Conservation (phyloP, 768 basidiomycete species). For the Xerocomus spinulosus region DNA sequence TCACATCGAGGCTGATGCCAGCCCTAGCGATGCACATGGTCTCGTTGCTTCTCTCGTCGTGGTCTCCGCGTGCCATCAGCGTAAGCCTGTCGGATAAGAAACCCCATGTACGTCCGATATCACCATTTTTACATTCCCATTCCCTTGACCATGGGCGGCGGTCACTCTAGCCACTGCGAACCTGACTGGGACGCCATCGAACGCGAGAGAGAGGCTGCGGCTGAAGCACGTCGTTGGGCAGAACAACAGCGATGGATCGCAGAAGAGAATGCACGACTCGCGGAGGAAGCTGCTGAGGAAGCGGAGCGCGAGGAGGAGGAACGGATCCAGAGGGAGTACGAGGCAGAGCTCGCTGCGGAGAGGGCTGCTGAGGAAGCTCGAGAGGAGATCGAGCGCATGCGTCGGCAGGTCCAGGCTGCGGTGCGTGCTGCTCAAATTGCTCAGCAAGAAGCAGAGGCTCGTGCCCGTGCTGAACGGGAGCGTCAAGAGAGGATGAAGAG, state of each 20-base stretch:
- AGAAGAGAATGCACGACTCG: constrained; percentile 18
- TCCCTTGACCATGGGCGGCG: constrained; percentile 20
- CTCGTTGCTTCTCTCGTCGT: not conserved
- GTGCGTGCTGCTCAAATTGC: constrained; percentile 21
- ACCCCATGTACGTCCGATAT: too few species aligned
- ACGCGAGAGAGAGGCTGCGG: constrained; percentile 12
- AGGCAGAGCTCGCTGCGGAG: constrained; percentile 18
- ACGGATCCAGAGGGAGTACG: constrained; percentile 9
- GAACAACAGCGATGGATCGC: constrained; percentile 16
- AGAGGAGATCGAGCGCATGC: constrained; percentile 22
- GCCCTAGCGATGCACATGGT: too few species aligned
- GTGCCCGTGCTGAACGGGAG: constrained; percentile 22
- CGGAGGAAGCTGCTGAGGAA: constrained; percentile 20
- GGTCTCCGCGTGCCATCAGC: too few species aligned
- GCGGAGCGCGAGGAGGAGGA: constrained; percentile 21
- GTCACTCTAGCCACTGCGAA: constrained; percentile 21
- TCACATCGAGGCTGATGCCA: too few species aligned
- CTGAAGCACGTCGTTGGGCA: constrained; percentile 17
- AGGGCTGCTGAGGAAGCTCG: constrained; percentile 22
- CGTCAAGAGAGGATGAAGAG: constrained; percentile 14
- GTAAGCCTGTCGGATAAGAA: too few species aligned
- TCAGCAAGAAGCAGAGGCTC: constrained; percentile 20
- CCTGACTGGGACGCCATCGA: constrained; percentile 24
- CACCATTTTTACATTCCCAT: too few species aligned
- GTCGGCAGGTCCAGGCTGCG: constrained; percentile 19